These are phyloP conservation scores for Pseudopyricularia cyperi DNA, from an alignment of 2,329 filamentous ascomycete genomes.

Conservation along the genomic window DNA sequence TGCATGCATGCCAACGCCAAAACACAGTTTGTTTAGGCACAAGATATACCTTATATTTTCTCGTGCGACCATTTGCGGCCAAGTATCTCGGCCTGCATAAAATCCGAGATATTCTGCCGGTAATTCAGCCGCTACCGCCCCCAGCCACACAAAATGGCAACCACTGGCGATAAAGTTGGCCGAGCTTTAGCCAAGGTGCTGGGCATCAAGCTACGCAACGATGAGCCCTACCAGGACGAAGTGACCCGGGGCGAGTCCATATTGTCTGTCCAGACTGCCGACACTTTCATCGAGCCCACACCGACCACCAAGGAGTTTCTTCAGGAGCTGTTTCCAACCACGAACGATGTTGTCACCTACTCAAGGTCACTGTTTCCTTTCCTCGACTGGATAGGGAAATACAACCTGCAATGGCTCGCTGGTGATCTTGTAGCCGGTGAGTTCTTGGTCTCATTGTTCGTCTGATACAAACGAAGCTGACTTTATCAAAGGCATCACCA, in stretches of 20 bases:
- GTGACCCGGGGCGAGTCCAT: constrained; percentile 68
- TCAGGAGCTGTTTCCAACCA: constrained; percentile 45
- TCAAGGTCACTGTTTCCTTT: constrained; percentile 71
- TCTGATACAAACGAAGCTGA: constrained; percentile 4
- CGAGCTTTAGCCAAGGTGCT: constrained; percentile 65
- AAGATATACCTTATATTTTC: too few species aligned
- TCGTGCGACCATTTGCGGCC: too few species aligned
- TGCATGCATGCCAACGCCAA: too few species aligned
- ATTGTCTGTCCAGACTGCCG: constrained; percentile 58
- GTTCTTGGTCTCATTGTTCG: constrained; percentile 13
- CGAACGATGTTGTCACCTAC: constrained; percentile 44
- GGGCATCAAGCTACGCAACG: constrained; percentile 67
- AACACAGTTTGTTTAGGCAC: too few species aligned
- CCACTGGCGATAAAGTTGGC: constrained; percentile 45
- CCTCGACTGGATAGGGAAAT: constrained; percentile 72
- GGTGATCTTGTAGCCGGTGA: constrained; percentile 82
- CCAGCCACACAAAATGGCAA: constrained; percentile 17
- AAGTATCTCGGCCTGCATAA: neutral
- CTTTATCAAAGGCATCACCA: constrained; percentile 28
- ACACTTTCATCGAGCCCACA: constrained; percentile 72
- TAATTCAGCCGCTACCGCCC: neutral
- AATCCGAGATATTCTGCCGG: too few species aligned
- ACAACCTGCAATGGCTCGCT: constrained; percentile 79
- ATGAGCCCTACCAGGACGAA: constrained; percentile 44
- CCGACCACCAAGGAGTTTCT: constrained; percentile 68